Evolutionary conservation across 1,284 basidiomycete species (phyloP).

Genomic region (Anthracocystis walkeri): DNA sequence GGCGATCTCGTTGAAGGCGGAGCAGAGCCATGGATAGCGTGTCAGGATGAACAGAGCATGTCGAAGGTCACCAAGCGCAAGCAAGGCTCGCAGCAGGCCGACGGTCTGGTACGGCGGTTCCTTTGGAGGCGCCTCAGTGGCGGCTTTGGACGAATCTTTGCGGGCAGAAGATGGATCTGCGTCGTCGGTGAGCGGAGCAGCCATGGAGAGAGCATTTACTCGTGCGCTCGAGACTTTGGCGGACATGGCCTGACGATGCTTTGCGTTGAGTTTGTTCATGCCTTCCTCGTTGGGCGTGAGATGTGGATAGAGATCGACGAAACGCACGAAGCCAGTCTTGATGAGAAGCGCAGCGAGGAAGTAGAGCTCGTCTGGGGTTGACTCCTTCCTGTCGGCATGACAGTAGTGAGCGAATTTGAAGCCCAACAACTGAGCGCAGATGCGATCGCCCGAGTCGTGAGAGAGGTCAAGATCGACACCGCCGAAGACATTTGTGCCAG

Average conservation of each 20-base stretch:
- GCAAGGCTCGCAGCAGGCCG: conserved; percentile 81
- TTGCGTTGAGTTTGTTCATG: conserved; percentile 73
- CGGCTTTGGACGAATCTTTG: conserved; percentile 61
- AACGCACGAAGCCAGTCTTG: conserved; percentile 83
- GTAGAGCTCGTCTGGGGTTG: conserved; percentile 80
- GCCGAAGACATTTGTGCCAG: conserved; percentile 13
- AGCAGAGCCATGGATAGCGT: conserved; percentile 86
- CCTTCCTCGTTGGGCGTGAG: conserved; percentile 71
- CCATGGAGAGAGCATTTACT: conserved; percentile 83
- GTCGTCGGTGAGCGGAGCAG: conserved; percentile 82
- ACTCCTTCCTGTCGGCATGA: conserved; percentile 70
- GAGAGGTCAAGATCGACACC: conserved; percentile 38
- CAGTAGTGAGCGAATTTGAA: conserved; percentile 95
- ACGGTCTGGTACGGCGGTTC: conserved; percentile 82
- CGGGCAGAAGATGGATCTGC: conserved; percentile 45
- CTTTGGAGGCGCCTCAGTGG: conserved; percentile 72
- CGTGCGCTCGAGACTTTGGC: conserved; percentile 75
- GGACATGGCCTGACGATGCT: conserved; percentile 78
- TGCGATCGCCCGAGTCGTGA: conserved; percentile 72
- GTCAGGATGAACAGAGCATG: conserved; percentile 83
- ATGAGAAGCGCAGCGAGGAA: conserved; percentile 88
- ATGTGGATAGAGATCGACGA: conserved; percentile 88
- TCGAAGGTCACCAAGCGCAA: conserved; percentile 84
- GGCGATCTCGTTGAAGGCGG: conserved; percentile 81
- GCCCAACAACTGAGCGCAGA: conserved; percentile 87